These are phyloP conservation scores for Coriolopsis trogii DNA, from an alignment of 1,284 basidiomycete species.

Conservation along the genomic window DNA sequence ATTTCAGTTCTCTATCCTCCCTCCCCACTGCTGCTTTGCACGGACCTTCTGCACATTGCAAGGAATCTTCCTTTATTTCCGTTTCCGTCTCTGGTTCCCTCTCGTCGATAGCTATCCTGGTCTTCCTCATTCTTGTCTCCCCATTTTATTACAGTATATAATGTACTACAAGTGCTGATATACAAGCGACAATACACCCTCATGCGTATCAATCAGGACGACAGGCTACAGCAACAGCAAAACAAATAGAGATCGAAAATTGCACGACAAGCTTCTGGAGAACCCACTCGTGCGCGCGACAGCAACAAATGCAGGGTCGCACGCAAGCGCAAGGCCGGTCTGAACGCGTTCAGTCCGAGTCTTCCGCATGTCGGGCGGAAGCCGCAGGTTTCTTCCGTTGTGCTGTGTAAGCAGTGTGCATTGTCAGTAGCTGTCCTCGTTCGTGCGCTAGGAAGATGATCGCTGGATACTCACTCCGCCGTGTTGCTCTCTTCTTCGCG, in stretches of 20 bases:
- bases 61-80: background rate
- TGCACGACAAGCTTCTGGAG: too few relatives aligned
- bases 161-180: conserved; percentile 32
- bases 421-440: background rate
- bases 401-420: conserved; percentile 16
- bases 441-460: background rate
- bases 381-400: conserved; percentile 26
- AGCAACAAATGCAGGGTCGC: too few relatives aligned
- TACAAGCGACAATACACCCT: conserved; percentile 27
- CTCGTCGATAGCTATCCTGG: conserved; percentile 11
- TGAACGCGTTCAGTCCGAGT: conserved; percentile 19
- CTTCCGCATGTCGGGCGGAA: conserved; percentile 13
- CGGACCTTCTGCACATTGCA: conserved; percentile 6
- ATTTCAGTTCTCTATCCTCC: background rate
- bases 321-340: too few relatives aligned
- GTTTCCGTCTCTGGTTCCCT: background rate
- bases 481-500: conserved; percentile 66
- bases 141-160: conserved; percentile 28
- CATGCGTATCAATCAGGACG: too few relatives aligned
- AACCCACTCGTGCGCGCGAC: too few relatives aligned
- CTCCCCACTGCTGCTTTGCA: background rate
- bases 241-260: too few relatives aligned
- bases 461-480: conserved; percentile 44
- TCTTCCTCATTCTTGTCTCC: too few relatives aligned
- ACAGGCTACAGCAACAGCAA: too few relatives aligned